Evolutionary conservation across 2,329 filamentous ascomycete species (phyloP).

Genomic region (Ophiostoma sp.): DNA sequence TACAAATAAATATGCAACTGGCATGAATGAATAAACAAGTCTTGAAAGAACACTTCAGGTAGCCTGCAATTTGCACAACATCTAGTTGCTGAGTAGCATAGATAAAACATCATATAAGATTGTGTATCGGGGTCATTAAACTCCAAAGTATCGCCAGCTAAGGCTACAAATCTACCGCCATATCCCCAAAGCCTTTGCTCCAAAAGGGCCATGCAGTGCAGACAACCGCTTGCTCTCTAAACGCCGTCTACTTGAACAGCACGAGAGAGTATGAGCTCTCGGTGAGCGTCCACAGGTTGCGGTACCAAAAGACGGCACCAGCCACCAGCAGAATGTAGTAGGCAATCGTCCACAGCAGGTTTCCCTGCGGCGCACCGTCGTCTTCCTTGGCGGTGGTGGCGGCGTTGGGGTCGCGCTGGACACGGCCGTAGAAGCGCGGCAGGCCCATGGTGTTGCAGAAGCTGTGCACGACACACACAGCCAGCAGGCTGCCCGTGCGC

Average conservation of each 20-base stretch:
- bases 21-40: no score
- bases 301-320: conserved; percentile 68
- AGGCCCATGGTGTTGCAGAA: conserved; percentile 94
- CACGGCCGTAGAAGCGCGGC: conserved; percentile 75
- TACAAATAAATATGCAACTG: no score
- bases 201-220: neutral
- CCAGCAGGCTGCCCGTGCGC: conserved; percentile 73
- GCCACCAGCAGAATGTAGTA: conserved; percentile 74
- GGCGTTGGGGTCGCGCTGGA: conserved; percentile 43
- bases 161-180: neutral
- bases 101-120: neutral
- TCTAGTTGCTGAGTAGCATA: neutral
- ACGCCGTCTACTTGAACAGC: neutral
- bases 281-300: conserved; percentile 66
- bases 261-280: conserved; percentile 52
- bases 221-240: neutral
- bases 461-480: conserved; percentile 69
- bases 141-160: neutral
- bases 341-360: conserved; percentile 60
- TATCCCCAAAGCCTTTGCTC: neutral
- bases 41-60: no score
- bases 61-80: no score
- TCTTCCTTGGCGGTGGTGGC: neutral
- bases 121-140: neutral
- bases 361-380: conserved; percentile 26